A percentile compares a stretch with the other conserved stretches of the same genome.
Conservation (phyloP, 345 rosid species). For the Gossypium australe region DNA sequence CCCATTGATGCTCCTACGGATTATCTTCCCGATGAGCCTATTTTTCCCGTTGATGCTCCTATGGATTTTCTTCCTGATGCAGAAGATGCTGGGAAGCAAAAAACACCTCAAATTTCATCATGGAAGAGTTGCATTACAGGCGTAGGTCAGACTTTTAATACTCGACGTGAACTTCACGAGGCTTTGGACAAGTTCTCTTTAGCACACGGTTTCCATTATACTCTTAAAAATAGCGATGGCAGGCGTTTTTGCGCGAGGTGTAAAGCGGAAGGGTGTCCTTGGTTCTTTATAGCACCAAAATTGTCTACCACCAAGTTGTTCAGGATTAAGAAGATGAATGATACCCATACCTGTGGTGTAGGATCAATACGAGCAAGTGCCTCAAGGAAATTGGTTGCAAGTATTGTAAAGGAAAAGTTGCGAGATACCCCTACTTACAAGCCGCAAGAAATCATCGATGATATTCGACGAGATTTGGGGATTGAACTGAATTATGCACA, state of each 20-base stretch:
- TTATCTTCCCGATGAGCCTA: not conserved
- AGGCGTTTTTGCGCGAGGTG: constrained; percentile 47
- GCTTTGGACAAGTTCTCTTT: constrained; percentile 49
- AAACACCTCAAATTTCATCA: constrained; percentile 19
- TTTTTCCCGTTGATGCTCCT: constrained; percentile 6
- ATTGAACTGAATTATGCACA: constrained; percentile 45
- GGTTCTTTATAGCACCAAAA: constrained; percentile 49
- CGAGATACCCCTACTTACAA: constrained; percentile 42
- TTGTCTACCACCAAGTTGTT: constrained; percentile 39
- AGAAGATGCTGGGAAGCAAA: constrained; percentile 1
- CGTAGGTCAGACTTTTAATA: constrained; percentile 52
- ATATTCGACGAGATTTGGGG: constrained; percentile 47
- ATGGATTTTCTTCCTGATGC: constrained; percentile 4
- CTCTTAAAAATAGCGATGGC: constrained; percentile 47
- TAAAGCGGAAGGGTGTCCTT: constrained; percentile 47
- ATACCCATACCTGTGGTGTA: constrained; percentile 41
- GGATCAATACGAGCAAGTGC: constrained; percentile 25
- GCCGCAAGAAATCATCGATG: constrained; percentile 48
- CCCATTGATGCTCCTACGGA: constrained; percentile 4
- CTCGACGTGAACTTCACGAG: constrained; percentile 49
- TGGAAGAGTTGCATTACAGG: constrained; percentile 57
- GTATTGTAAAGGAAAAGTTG: constrained; percentile 49
- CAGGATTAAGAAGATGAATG: constrained; percentile 44
- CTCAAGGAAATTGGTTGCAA: constrained; percentile 49
- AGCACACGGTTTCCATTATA: constrained; percentile 46